Base-by-base conservation (phyloP, 306 rosid species). In the Macrotyloma uniflorum region DNA sequence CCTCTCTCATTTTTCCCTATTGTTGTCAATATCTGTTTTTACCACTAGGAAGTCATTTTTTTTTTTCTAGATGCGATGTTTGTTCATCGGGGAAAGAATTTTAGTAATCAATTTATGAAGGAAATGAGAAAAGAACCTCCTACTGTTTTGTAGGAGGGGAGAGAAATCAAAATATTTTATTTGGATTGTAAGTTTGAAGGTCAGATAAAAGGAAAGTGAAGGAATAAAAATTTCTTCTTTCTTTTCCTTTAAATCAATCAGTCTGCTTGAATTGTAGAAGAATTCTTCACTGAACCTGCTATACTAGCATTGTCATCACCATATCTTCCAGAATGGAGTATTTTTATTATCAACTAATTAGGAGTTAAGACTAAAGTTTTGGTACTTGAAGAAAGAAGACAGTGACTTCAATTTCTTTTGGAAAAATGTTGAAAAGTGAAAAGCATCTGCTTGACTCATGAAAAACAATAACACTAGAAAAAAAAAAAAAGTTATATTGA, bases 71-170 rank as follows among this genome's bases (percentile, higher is more conserved):
- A 61, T 32, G 46, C 8, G 26, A 66, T 32, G 28, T 53, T 38
- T 38, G 43, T 28, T 70, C 20, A 72, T 54, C 43, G 7, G 22
- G 30, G 6, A 26, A 6, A 50, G 30, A 75, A 68, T 59, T 24
- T 63, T 30, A 32, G 65, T n/a, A 33, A 79, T 66, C 69, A 72
- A 73, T 77, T 70, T 71, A 77, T 66, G 23, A 64, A 67, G 49
- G 70, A 38, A 72, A 26, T 40, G 36, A 76, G 67, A 55, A 40
- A 70, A 32, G 20, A 70, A 13, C 20, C 33, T 62, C 45, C 24
- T 33, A 8, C 68, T 63, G 43, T 33, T 63, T 63, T 13, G 68
- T 63, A 16, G 45, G 26, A 63, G n/a, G 28, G n/a, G n/a, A 64
- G 28, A 8, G 18, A 33, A 35, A 64, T 35, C 30, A 63, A 35